Evolutionary conservation across 1,284 basidiomycete genomes (phyloP).

Genomic region (Rhodofomes roseus): DNA sequence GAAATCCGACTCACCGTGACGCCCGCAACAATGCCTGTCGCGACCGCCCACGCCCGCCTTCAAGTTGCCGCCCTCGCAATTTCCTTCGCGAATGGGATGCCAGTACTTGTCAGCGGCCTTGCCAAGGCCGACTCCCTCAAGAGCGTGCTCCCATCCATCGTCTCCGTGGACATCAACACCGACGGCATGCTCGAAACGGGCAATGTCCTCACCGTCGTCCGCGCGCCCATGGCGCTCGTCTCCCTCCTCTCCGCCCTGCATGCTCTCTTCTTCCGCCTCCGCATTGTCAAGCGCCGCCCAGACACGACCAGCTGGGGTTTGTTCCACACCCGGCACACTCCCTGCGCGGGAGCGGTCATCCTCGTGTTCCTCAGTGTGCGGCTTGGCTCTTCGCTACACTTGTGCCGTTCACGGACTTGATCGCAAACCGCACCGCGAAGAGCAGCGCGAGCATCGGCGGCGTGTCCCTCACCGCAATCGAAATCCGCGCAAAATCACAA

Average conservation of each 20-base stretch:
- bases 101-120: constrained; percentile 36
- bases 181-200: constrained; percentile 42
- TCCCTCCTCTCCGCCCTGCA: constrained; percentile 32
- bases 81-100: constrained; percentile 32
- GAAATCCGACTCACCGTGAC: no score
- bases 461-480: constrained; percentile 32
- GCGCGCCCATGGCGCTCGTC: constrained; percentile 38
- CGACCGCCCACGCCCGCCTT: constrained; percentile 26
- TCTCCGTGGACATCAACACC: constrained; percentile 30
- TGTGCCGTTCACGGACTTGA: constrained; percentile 50
- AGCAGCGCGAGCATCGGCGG: constrained; percentile 41
- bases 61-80: constrained; percentile 32
- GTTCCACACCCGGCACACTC: constrained; percentile 18
- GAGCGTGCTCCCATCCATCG: constrained; percentile 22
- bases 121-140: constrained; percentile 33
- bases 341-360: constrained; percentile 33
- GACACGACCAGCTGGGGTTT: background rate
- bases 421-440: constrained; percentile 42
- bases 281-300: constrained; percentile 1
- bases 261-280: constrained; percentile 21
- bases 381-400: constrained; percentile 55
- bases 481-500: no score
- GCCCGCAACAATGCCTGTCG: constrained; percentile 4
- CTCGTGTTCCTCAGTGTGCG: constrained; percentile 45
- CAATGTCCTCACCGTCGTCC: constrained; percentile 41